Evolutionary conservation across 306 rosid species (phyloP).

Genomic region (Coriaria nepalensis): DNA sequence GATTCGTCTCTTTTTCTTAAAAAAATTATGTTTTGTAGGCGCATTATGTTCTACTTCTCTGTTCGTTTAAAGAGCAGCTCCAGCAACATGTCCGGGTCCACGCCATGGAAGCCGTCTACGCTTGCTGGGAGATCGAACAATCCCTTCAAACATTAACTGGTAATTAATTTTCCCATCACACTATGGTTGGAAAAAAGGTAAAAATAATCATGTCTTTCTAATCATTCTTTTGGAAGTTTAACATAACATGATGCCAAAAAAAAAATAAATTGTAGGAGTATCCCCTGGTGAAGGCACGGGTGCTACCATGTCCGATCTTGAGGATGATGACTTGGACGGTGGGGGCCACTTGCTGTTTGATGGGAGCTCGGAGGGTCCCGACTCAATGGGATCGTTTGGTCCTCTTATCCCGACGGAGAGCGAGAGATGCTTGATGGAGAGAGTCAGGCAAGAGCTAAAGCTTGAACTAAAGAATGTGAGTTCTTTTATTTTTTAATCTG

Average conservation of each 20-base stretch:
- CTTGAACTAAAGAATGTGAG: constrained; percentile 49
- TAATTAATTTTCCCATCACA: constrained; percentile 10
- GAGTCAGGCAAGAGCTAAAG: constrained; percentile 82
- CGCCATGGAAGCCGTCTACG: constrained; percentile 99
- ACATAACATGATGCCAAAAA: constrained; percentile 8
- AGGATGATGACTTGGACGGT: constrained; percentile 70
- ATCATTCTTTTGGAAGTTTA: neutral
- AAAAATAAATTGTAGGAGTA: constrained; percentile 48
- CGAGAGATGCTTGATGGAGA: constrained; percentile 92
- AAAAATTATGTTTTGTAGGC: constrained; percentile 45
- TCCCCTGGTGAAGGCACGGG: constrained; percentile 83
- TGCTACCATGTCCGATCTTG: constrained; percentile 83
- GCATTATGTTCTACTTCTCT: constrained; percentile 83
- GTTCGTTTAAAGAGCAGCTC: constrained; percentile 94
- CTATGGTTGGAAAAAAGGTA: neutral
- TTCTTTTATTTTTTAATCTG: neutral
- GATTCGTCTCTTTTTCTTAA: neutral
- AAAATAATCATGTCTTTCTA: neutral
- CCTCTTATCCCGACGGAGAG: constrained; percentile 84
- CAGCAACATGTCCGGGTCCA: constrained; percentile 96
- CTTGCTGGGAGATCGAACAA: constrained; percentile 99
- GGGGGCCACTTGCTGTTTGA: constrained; percentile 46
- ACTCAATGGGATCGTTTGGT: constrained; percentile 55
- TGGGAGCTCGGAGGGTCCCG: constrained; percentile 54
- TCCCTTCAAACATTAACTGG: constrained; percentile 93